Evolutionary conservation across 1,139 yeast species (phyloP).

Genomic region (Hanseniaspora uvarum): DNA sequence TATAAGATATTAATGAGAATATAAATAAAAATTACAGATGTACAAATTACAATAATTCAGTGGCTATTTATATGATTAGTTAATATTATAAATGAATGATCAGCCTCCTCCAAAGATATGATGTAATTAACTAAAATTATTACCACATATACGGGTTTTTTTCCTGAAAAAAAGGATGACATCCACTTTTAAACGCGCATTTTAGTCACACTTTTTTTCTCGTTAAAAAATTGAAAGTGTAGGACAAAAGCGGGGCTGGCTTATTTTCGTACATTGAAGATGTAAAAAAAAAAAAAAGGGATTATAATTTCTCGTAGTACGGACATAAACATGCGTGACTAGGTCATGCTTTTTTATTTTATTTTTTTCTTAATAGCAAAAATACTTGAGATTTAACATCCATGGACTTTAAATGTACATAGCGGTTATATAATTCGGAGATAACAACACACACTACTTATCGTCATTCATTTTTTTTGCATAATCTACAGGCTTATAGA

Average conservation of each 20-base stretch:
- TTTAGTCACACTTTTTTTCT: background rate
- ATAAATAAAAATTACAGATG: background rate
- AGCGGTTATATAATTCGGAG: background rate
- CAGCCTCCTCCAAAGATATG: background rate
- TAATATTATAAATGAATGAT: background rate
- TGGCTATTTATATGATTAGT: background rate
- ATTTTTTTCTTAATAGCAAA: too few species aligned
- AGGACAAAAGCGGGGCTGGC: background rate
- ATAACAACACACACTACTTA: background rate
- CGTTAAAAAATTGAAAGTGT: background rate
- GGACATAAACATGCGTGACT: background rate
- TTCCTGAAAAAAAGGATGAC: background rate
- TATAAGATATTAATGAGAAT: too few species aligned
- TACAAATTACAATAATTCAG: background rate
- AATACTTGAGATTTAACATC: too few species aligned
- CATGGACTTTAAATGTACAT: too few species aligned
- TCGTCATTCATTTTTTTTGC: background rate
- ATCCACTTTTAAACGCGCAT: background rate
- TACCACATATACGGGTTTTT: too few species aligned
- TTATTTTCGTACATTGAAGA: background rate
- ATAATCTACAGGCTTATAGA: conserved; percentile 37
- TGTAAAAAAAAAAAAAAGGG: too few species aligned
- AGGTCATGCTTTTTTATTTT: background rate
- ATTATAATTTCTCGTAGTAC: too few species aligned
- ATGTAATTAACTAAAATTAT: too few species aligned